A percentile compares a stretch with the other conserved stretches of the same genome.
phyloP scores from a whole-genome alignment of 2,329 filamentous ascomycete genomes.

The Gliomastix tumulicola region DNA sequence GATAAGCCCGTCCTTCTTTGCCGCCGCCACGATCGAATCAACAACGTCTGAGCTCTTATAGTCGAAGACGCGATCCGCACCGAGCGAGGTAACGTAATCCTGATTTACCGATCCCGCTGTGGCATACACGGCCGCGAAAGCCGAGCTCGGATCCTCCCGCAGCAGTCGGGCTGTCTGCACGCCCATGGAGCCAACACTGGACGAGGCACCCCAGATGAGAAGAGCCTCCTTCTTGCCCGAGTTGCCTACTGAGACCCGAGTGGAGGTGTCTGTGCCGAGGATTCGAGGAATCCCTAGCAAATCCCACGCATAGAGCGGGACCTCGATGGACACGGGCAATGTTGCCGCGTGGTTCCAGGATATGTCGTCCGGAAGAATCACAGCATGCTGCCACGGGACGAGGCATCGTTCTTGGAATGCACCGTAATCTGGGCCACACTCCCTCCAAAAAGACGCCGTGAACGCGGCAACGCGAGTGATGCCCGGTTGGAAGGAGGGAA shows the following conservation, averaged over 20 bases:
- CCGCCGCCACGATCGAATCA: constrained; percentile 24
- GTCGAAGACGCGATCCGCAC: constrained; percentile 31
- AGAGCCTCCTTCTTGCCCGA: constrained; percentile 15
- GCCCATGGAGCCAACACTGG: constrained; percentile 35
- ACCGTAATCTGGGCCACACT: constrained; percentile 36
- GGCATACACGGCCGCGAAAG: constrained; percentile 31
- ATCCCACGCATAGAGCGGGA: constrained; percentile 30
- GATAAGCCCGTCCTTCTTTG: constrained; percentile 22
- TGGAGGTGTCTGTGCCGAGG: not conserved
- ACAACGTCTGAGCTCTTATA: constrained; percentile 23
- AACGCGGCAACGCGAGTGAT: constrained; percentile 30
- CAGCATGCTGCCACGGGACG: constrained; percentile 30
- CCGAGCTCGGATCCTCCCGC: constrained; percentile 19
- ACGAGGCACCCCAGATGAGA: constrained; percentile 36
- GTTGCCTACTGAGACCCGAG: no score
- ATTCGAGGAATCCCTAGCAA: constrained; percentile 20
- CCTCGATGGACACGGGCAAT: constrained; percentile 27
- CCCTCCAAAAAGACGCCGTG: constrained; percentile 29
- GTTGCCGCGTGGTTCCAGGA: constrained; percentile 32
- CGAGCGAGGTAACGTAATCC: constrained; percentile 22
- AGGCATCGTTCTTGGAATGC: constrained; percentile 34
- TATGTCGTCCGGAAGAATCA: constrained; percentile 22
- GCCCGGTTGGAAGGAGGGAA: constrained; percentile 18
- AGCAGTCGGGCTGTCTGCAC: constrained; percentile 30
- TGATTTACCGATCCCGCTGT: constrained; percentile 25